These are phyloP conservation scores for Coemansia sp. DNA, from an alignment of 192 early-diverging fungal species.

Conservation along the genomic window DNA sequence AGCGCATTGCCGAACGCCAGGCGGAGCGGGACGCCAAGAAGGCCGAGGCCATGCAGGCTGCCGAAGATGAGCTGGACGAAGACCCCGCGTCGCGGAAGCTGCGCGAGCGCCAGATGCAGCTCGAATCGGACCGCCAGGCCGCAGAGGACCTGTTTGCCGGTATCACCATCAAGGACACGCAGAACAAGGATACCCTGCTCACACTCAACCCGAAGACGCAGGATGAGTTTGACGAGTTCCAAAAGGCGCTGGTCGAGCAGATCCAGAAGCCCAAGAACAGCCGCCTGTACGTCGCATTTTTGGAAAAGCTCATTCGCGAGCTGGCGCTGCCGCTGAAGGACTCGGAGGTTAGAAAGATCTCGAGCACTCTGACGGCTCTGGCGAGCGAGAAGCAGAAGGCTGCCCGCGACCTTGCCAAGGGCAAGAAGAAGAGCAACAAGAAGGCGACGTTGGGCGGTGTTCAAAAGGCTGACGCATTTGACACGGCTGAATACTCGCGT, in stretches of 20 bases:
- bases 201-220: constrained; percentile 61
- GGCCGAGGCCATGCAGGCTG: constrained; percentile 43
- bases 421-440: constrained; percentile 63
- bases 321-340: constrained; percentile 60
- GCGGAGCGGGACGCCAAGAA: constrained; percentile 47
- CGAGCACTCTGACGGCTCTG: constrained; percentile 61
- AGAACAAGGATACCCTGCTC: constrained; percentile 27
- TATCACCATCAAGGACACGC: constrained; percentile 53
- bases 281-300: constrained; percentile 55
- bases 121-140: constrained; percentile 64
- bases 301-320: constrained; percentile 67
- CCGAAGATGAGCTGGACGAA: constrained; percentile 41
- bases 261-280: constrained; percentile 53
- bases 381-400: constrained; percentile 76
- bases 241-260: constrained; percentile 57
- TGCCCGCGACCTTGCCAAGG: constrained; percentile 60
- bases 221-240: constrained; percentile 67
- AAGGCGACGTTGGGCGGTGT: constrained; percentile 42
- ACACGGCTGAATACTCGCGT: constrained; percentile 57
- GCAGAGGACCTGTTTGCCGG: constrained; percentile 66
- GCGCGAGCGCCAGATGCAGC: constrained; percentile 56
- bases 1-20: constrained; percentile 64
- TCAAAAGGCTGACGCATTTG: constrained; percentile 23
- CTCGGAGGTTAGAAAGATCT: constrained; percentile 60
- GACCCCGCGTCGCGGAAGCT: constrained; percentile 48